Evolutionary conservation across 2,329 filamentous ascomycete genomes (phyloP), one percentile per base, ranked within the genome.

Genomic region (Periconia digitata): DNA sequence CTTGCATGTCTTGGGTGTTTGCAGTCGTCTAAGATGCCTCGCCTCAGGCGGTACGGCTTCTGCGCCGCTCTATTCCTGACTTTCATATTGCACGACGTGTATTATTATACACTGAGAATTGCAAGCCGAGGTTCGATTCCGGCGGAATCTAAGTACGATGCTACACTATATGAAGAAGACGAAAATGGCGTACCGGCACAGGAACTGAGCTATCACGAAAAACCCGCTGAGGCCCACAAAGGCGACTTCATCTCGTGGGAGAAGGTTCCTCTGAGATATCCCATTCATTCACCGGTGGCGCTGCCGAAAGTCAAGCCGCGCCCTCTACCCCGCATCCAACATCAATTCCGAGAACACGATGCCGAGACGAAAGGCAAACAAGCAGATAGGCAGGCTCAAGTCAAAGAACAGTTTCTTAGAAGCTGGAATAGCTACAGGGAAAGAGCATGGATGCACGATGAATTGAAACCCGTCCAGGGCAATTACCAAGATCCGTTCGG

Each of bases 391-490:
- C 46, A 66, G 54, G 46, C 56, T 7, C 65, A 69, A 18, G 74
- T 79, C 27, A 72, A 71, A 49, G 68, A 67, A 40, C 68, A 72
- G 2, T 78, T 79, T 47, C 43, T 70, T 44, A 70, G 71, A 40
- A 72, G 70, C 47, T 79, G 76, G 75, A 67, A 62, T 5, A 66
- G 70, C 10, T 79, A 79, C 58, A 67, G 69, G 24, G 45, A 65
- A 35, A 65, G 72, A 52, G 76, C 75, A 3, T 79, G 76, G 76
- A 71, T 76, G 70, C 69, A 74, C 47, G 76, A 79, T 46, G 76
- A 79, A 58, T 57, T 79, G 27, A 62, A 60, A 20, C 76, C 76
- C 1, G 63, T 79, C n/a, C 67, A 64, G 45, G 74, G 74, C 17
- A 64, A 66, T 3, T 58, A 54, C 18, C 70, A 63, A 38, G 64